Evolutionary conservation across 2,329 filamentous ascomycete genomes (phyloP).

Genomic region (Pseudogymnoascus sp.): DNA sequence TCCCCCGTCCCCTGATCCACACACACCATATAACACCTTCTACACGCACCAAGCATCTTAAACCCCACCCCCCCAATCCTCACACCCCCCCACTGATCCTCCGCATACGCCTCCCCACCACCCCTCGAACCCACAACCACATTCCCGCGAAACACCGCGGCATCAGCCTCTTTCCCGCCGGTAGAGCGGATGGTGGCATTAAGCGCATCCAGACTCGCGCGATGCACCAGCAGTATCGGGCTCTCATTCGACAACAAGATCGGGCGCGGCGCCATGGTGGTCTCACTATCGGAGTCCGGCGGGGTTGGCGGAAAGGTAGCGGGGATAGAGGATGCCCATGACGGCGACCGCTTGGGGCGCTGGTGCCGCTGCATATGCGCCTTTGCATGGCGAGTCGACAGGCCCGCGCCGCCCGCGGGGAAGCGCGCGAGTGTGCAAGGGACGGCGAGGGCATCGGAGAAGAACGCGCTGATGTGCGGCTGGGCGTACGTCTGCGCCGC

Average conservation of each 20-base stretch:
- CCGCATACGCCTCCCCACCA: slow-evolving; percentile 53
- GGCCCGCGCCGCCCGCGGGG: slow-evolving; percentile 54
- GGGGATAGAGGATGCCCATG: slow-evolving; percentile 45
- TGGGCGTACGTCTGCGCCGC: slow-evolving; percentile 62
- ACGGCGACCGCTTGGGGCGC: slow-evolving; percentile 15
- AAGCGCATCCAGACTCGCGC: slow-evolving; percentile 67
- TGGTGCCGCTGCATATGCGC: slow-evolving; percentile 57
- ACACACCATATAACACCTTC: slow-evolving; percentile 93
- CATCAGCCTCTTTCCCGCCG: slow-evolving; percentile 56
- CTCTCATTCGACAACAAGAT: slow-evolving; percentile 89
- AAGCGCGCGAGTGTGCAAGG: slow-evolving; percentile 81
- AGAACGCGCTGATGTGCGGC: slow-evolving; percentile 61
- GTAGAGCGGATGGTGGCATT: slow-evolving; percentile 61
- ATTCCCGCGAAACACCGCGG: slow-evolving; percentile 81
- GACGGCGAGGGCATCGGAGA: slow-evolving; percentile 64
- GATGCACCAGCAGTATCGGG: slow-evolving; percentile 77
- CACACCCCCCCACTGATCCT: slow-evolving; percentile 69
- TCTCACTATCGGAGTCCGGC: slow-evolving; percentile 48
- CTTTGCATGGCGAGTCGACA: slow-evolving; percentile 61
- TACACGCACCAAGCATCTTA: slow-evolving; percentile 71
- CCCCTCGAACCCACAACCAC: slow-evolving; percentile 56
- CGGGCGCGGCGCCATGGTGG: slow-evolving; percentile 33
- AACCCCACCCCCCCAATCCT: slow-evolving; percentile 57
- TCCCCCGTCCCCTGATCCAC: slow-evolving; percentile 76
- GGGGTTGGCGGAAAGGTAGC: slow-evolving; percentile 40